Evolutionary conservation across 2,329 filamentous ascomycete species (phyloP), one percentile per base, ranked within the genome.

Genomic region (Fusarium sp.): DNA sequence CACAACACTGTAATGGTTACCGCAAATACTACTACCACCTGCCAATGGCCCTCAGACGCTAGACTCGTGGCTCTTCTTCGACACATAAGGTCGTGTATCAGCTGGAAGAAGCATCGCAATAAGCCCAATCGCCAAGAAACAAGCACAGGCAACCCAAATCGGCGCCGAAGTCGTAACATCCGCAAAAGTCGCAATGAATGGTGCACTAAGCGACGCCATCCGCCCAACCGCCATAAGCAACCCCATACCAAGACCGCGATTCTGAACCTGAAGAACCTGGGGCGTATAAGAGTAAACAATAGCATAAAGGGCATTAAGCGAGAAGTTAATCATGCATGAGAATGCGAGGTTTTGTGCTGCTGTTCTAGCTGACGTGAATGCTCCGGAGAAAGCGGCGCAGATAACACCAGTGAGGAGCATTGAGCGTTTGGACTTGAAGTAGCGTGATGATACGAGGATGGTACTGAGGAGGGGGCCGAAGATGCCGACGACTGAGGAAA

Each of bases 321-420:
- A 53, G 6, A 60, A 53, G 18, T 53, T 60, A 21, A 60, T 53
- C 58, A 60, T 60, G 58, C 46, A 32, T 1, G 58, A 53, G 28
- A 60, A 60, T n/a, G 58, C 46, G 15, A 60, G 58, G 12, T 60
- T 60, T 11, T 60, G n/a, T 0, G 35, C n/a, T 3, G 35, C 46
- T 13, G 58, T 60, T 4, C 58, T 18, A 2, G n/a, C 58, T 0
- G 58, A 60, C 0, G 46, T 60, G 58, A 60, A 53, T 0, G 47
- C 59, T 16, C 59, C 59, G 3, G 32, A 61, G 37, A 61, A 61
- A 3, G 49, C 59, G 7, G 59, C 32, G 25, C 59, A 61, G 11
- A 61, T 56, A 19, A 44, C 19, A 0, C 59, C 59, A 2, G 59
- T 61, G 0, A 56, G 19, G 3, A 61, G 37, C 49, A 61, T 61